phyloP scores from a whole-genome alignment of 2,329 filamentous ascomycete species.

The Rasamsonia emersonii region DNA sequence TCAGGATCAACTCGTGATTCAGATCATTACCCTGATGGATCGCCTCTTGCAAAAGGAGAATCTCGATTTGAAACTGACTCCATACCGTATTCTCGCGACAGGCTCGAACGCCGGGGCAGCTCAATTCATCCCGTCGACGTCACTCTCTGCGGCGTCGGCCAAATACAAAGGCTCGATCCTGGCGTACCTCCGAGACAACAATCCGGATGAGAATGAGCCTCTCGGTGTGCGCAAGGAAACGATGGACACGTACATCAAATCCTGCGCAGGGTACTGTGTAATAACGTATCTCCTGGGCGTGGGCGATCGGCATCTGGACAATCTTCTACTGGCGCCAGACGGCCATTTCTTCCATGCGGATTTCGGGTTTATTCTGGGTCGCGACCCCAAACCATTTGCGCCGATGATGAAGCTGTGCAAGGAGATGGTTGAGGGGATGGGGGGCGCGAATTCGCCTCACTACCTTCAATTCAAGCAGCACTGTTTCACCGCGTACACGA shows the following conservation, averaged over 20 bases:
- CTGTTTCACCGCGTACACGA: conserved; percentile 89
- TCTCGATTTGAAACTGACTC: conserved; percentile 85
- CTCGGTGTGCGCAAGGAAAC: conserved; percentile 84
- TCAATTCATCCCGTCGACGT: conserved; percentile 84
- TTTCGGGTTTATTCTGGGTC: conserved; percentile 94
- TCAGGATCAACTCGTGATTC: conserved; percentile 94
- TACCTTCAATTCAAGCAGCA: conserved; percentile 91
- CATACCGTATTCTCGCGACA: conserved; percentile 93
- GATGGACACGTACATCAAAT: conserved; percentile 91
- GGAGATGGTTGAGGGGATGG: conserved; percentile 99
- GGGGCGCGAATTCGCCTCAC: conserved; percentile 68
- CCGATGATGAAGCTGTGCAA: conserved; percentile 94
- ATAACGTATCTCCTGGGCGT: conserved; percentile 97
- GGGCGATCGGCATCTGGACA: conserved; percentile 91
- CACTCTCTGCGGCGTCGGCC: conserved; percentile 69
- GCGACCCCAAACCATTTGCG: conserved; percentile 94
- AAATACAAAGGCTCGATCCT: conserved; percentile 74
- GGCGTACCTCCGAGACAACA: conserved; percentile 78
- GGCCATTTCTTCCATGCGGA: conserved; percentile 97
- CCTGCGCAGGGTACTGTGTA: conserved; percentile 94
- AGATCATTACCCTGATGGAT: conserved; percentile 97
- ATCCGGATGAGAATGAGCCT: conserved; percentile 73
- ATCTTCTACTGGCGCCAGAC: conserved; percentile 80
- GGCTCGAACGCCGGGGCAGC: conserved; percentile 82
- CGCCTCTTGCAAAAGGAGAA: conserved; percentile 93